Percentiles rank a stretch among this genome's conserved stretches.
Evolutionary conservation across 306 rosid species (phyloP).

Genomic region (Malus fusca): DNA sequence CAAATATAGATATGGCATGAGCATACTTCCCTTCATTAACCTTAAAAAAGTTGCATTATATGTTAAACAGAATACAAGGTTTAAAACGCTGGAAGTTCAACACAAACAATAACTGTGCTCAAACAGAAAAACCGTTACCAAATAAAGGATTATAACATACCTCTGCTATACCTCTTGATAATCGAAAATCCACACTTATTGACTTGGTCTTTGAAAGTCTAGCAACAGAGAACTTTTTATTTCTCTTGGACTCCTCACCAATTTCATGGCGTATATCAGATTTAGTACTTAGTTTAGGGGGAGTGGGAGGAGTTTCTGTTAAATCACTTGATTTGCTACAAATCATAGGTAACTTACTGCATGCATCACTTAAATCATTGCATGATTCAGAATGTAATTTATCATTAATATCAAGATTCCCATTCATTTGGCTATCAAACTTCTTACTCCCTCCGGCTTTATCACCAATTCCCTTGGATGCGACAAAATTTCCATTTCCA

Average conservation of each 20-base stretch:
- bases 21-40: constrained; percentile 95
- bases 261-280: constrained; percentile 29
- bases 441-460: constrained; percentile 35
- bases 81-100: constrained; percentile 1
- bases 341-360: constrained; percentile 45
- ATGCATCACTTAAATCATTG: constrained; percentile 54
- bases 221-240: constrained; percentile 68
- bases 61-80: constrained; percentile 5
- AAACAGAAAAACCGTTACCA: not conserved
- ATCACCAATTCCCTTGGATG: constrained; percentile 31
- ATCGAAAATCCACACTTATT: constrained; percentile 84
- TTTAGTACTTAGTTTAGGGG: constrained; percentile 39
- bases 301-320: constrained; percentile 32
- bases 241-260: constrained; percentile 53
- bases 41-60: constrained; percentile 28
- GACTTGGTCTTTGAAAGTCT: constrained; percentile 76
- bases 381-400: constrained; percentile 51
- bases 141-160: constrained; percentile 32
- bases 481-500: constrained; percentile 33
- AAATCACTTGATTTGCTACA: constrained; percentile 40
- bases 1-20: constrained; percentile 79
- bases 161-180: constrained; percentile 95
- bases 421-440: constrained; percentile 37
- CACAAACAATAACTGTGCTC: constrained; percentile 7
- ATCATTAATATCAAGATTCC: constrained; percentile 43